phyloP scores from a whole-genome alignment of 2,329 filamentous ascomycete species.

The Lasiodiplodia sp. region DNA sequence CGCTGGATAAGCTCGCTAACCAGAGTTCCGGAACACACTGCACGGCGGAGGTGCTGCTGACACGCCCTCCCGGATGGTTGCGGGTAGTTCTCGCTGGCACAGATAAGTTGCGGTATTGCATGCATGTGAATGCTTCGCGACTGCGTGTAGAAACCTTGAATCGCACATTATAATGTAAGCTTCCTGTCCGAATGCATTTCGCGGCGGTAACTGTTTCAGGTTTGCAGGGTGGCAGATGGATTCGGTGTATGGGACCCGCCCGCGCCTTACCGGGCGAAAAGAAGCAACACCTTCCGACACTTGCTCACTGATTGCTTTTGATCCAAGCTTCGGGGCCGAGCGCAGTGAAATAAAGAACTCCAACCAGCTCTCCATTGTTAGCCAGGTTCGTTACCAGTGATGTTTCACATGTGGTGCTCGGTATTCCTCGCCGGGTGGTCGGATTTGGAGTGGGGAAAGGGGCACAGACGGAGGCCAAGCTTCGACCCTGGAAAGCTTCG shows the following conservation, averaged over 20 bases:
- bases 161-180: not conserved
- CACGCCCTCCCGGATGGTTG: too few species aligned
- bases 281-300: not conserved
- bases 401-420: not conserved
- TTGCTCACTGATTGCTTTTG: not conserved
- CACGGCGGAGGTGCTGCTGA: too few species aligned
- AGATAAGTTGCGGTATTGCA: too few species aligned
- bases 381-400: not conserved
- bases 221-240: not conserved
- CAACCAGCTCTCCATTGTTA: not conserved
- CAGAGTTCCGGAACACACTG: too few species aligned
- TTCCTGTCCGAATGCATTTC: not conserved
- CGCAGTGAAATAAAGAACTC: not conserved
- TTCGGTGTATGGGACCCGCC: not conserved
- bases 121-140: too few species aligned
- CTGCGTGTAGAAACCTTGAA: not conserved
- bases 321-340: not conserved
- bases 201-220: slow-evolving; percentile 1
- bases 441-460: not conserved
- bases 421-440: too few species aligned
- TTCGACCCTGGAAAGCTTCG: not conserved
- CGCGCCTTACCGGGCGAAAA: not conserved
- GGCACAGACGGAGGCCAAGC: not conserved
- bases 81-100: too few species aligned
- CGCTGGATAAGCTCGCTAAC: too few species aligned